Conservation (phyloP, 2,329 filamentous ascomycete genomes). For the Claviceps fusiformis region DNA sequence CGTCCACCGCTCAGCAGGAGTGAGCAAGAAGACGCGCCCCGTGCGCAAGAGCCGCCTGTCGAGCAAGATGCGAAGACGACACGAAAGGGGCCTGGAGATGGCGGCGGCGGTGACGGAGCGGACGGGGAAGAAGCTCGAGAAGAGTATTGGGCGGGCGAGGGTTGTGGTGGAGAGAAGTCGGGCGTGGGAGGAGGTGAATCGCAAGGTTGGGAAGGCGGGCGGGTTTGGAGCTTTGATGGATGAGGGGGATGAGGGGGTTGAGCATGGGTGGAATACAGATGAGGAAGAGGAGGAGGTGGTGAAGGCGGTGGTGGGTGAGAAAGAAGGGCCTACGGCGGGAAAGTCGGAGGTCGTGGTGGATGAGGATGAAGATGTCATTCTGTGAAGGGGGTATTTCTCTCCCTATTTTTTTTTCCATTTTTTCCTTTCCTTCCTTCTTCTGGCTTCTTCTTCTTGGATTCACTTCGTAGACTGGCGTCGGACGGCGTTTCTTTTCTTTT, state of each 20-base stretch:
- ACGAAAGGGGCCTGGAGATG: slow-evolving; percentile 44
- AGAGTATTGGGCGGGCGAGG: slow-evolving; percentile 36
- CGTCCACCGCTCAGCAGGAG: slow-evolving; percentile 51
- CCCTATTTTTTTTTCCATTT: too few species aligned
- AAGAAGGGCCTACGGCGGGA: slow-evolving; percentile 20
- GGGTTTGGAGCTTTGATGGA: slow-evolving; percentile 9
- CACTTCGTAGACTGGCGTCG: background rate
- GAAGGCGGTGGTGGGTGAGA: slow-evolving; percentile 13
- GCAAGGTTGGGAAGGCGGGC: slow-evolving; percentile 14
- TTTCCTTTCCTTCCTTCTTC: background rate
- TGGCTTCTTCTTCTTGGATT: background rate
- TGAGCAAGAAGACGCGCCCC: slow-evolving; percentile 52
- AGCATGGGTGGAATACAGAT: slow-evolving; percentile 22
- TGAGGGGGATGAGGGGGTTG: slow-evolving; percentile 14
- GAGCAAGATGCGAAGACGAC: slow-evolving; percentile 38
- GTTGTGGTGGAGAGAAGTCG: slow-evolving; percentile 35
- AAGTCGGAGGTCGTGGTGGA: slow-evolving; percentile 3
- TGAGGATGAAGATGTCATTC: slow-evolving; percentile 2
- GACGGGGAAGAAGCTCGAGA: slow-evolving; percentile 40
- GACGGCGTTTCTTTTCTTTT: background rate
- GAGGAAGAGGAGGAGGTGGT: slow-evolving; percentile 15
- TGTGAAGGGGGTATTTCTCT: background rate
- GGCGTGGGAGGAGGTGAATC: slow-evolving; percentile 47
- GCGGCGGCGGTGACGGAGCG: slow-evolving; percentile 47
- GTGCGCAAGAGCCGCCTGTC: slow-evolving; percentile 41